phyloP scores from a whole-genome alignment of 169 alveolate species.

The Eimeria maxima region DNA sequence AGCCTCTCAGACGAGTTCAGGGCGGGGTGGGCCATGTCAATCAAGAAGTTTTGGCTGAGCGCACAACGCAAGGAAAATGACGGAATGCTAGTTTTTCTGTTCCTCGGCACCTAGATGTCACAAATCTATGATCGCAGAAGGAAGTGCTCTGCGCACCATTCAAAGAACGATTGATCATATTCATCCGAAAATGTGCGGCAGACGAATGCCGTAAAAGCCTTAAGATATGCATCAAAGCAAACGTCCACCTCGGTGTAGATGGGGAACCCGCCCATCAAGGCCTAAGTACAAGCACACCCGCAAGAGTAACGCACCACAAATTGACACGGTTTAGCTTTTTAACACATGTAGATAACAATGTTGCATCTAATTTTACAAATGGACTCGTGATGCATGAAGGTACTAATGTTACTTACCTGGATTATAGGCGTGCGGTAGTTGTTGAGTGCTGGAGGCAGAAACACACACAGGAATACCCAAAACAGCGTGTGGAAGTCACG shows the following conservation, averaged over 20 bases:
- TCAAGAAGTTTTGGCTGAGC: conserved; percentile 49
- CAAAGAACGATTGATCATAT: conserved; percentile 17
- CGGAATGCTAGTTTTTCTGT: too few species aligned
- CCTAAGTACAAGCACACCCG: not conserved
- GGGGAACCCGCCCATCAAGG: conserved; percentile 71
- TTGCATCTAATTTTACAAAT: not conserved
- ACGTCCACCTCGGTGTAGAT: conserved; percentile 68
- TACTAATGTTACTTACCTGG: conserved; percentile 22
- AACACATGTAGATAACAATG: not conserved
- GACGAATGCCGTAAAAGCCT: conserved; percentile 52
- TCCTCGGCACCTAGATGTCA: too few species aligned
- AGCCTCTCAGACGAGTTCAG: not conserved
- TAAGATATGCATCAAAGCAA: conserved; percentile 73
- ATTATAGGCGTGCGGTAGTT: conserved; percentile 41
- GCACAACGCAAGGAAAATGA: not conserved
- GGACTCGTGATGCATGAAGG: not conserved
- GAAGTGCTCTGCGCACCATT: conserved; percentile 43
- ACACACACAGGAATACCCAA: not conserved
- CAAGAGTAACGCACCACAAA: not conserved
- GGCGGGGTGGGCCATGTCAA: conserved; percentile 50
- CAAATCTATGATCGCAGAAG: not conserved
- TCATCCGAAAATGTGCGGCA: conserved; percentile 19
- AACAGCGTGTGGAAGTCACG: not conserved
- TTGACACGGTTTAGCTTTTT: not conserved
- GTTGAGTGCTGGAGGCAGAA: not conserved